Conservation (phyloP, 2,329 filamentous ascomycete species). For the Xylaria sp. region DNA sequence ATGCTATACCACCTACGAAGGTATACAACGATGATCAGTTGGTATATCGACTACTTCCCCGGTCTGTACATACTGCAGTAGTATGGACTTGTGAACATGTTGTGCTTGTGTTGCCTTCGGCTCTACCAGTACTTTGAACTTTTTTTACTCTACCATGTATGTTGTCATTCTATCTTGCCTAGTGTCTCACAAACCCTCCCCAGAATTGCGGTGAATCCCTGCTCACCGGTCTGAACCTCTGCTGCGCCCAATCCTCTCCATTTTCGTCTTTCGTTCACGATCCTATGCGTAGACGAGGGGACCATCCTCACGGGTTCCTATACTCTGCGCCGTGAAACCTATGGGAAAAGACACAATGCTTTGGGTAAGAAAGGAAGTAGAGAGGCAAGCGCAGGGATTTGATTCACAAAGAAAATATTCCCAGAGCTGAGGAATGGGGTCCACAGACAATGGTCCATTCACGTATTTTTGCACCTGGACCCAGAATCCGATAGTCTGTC, state of each 20-base stretch:
- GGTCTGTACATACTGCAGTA: too few relatives aligned
- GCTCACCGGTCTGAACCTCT: constrained; percentile 28
- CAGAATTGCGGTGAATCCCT: constrained; percentile 13
- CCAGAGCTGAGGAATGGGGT: constrained; percentile 16
- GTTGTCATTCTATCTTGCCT: constrained; percentile 7
- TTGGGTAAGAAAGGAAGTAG: neutral
- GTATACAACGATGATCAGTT: constrained; percentile 1
- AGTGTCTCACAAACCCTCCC: constrained; percentile 13
- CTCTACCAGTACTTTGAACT: constrained; percentile 1
- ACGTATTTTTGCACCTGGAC: neutral
- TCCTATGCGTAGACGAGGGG: neutral
- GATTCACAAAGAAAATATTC: constrained; percentile 8
- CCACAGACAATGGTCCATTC: constrained; percentile 8
- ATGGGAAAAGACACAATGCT: neutral
- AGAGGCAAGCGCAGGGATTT: neutral
- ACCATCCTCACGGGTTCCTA: constrained; percentile 3
- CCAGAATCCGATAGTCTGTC: neutral
- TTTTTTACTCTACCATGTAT: neutral
- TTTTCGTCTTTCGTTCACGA: neutral
- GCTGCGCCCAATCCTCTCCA: neutral
- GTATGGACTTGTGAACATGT: neutral
- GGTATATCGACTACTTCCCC: neutral
- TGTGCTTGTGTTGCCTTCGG: constrained; percentile 8
- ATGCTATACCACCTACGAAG: neutral
- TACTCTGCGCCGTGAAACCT: constrained; percentile 12